Conservation (phyloP, 768 basidiomycete species). For the Goffeauzyma gilvescens region DNA sequence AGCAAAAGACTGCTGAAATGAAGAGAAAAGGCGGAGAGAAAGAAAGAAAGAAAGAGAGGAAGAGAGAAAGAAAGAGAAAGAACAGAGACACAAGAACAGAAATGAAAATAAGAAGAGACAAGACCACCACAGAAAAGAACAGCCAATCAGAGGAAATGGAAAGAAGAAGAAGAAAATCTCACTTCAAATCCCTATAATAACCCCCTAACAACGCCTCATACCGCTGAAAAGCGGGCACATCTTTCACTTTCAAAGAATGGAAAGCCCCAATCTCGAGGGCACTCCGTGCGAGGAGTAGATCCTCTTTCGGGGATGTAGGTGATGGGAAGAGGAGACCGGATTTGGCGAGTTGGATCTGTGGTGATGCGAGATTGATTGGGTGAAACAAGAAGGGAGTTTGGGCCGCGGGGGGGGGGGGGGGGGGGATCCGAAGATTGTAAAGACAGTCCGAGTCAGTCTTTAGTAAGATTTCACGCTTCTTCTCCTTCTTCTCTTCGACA, state of each 20-base stretch:
- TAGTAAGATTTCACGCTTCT: no score
- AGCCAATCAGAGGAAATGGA: no score
- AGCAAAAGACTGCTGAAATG: background rate
- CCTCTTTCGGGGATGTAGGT: no score
- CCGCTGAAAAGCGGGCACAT: constrained; percentile 81
- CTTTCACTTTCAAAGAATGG: constrained; percentile 71
- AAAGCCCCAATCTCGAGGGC: constrained; percentile 87
- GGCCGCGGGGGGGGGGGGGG: constrained; percentile 50
- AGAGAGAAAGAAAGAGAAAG: no score
- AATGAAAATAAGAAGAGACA: no score
- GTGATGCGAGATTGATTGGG: background rate
- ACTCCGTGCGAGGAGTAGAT: no score
- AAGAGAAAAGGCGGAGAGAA: constrained; percentile 1
- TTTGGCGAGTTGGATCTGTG: constrained; percentile 7
- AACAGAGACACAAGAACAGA: no score
- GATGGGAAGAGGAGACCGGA: constrained; percentile 29
- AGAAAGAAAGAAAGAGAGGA: constrained; percentile 16
- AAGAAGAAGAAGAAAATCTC: no score
- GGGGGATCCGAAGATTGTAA: constrained; percentile 58
- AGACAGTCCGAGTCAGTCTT: constrained; percentile 41
- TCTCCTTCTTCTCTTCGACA: no score
- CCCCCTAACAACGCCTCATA: constrained; percentile 81
- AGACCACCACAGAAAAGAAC: background rate
- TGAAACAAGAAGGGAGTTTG: constrained; percentile 13
- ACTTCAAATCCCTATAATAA: constrained; percentile 76